Evolutionary conservation across 441 rosid genomes (phyloP).

Genomic region (Croton setiger): DNA sequence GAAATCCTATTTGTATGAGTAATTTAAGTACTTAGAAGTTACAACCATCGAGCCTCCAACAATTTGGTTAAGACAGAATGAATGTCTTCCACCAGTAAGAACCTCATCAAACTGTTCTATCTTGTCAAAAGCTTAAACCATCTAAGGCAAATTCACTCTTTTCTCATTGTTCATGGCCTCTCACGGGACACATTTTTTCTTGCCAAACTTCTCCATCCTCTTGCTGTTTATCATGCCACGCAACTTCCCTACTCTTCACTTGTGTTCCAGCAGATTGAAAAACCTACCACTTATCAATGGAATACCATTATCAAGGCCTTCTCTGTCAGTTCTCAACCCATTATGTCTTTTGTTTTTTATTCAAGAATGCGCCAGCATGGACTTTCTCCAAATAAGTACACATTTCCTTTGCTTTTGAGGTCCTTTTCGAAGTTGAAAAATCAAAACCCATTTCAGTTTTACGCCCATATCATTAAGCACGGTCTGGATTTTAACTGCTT

Average conservation of each 20-base stretch:
- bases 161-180: conserved; percentile 19
- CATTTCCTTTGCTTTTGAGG: conserved; percentile 35
- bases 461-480: conserved; percentile 27
- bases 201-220: background rate
- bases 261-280: background rate
- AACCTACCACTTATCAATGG: conserved; percentile 22
- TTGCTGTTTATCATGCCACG: background rate
- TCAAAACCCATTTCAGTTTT: conserved; percentile 28
- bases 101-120: background rate
- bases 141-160: conserved; percentile 22
- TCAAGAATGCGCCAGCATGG: conserved; percentile 25
- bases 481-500: conserved; percentile 38
- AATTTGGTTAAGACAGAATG: background rate
- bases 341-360: conserved; percentile 25
- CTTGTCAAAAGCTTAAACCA: conserved; percentile 6
- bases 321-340: conserved; percentile 24
- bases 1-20: too few relatives aligned
- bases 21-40: too few relatives aligned
- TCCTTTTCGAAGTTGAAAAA: conserved; percentile 23
- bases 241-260: background rate
- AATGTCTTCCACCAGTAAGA: conserved; percentile 4
- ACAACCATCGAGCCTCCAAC: too few relatives aligned
- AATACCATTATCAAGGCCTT: conserved; percentile 29
- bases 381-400: conserved; percentile 23
- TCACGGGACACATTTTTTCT: conserved; percentile 5